phyloP scores from a whole-genome alignment of 495 filamentous ascomycete species.

The Xylaria grammica region DNA sequence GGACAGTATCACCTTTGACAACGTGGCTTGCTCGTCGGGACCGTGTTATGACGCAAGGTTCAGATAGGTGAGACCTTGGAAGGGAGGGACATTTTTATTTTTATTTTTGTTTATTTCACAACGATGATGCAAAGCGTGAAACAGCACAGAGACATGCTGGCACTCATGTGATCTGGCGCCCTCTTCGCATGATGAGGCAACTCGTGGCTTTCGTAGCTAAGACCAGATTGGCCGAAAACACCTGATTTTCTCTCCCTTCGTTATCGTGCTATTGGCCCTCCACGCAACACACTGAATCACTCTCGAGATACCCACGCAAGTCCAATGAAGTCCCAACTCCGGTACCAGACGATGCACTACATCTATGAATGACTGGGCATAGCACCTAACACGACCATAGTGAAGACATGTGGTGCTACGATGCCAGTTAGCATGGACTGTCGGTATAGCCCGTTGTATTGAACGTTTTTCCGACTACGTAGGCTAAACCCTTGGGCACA shows the following conservation, averaged over 20 bases:
- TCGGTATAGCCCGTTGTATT: conserved; percentile 12
- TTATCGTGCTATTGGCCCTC: conserved; percentile 12
- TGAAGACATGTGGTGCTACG: conserved; percentile 25
- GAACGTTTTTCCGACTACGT: conserved; percentile 6
- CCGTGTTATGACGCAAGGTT: conserved; percentile 13
- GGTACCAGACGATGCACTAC: conserved; percentile 25
- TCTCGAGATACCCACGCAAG: conserved; percentile 20
- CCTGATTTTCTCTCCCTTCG: conserved; percentile 4
- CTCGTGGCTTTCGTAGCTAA: conserved; percentile 20
- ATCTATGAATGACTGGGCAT: conserved; percentile 22
- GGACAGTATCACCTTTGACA: conserved; percentile 34
- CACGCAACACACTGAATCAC: conserved; percentile 1
- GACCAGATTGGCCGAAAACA: conserved; percentile 9
- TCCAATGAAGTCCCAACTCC: conserved; percentile 16
- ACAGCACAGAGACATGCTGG: conserved; percentile 27
- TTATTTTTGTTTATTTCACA: neutral
- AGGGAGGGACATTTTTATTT: neutral
- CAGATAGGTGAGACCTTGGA: neutral
- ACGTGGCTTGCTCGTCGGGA: conserved; percentile 42
- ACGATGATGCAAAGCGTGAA: conserved; percentile 6
- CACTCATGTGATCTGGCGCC: conserved; percentile 25
- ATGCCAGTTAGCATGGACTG: conserved; percentile 22
- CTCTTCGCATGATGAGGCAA: conserved; percentile 16
- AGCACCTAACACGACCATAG: conserved; percentile 22
- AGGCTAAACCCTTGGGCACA: conserved; percentile 12